Base-by-base conservation (phyloP, 495 filamentous ascomycete species). In the Aspergillus cavernicola region DNA sequence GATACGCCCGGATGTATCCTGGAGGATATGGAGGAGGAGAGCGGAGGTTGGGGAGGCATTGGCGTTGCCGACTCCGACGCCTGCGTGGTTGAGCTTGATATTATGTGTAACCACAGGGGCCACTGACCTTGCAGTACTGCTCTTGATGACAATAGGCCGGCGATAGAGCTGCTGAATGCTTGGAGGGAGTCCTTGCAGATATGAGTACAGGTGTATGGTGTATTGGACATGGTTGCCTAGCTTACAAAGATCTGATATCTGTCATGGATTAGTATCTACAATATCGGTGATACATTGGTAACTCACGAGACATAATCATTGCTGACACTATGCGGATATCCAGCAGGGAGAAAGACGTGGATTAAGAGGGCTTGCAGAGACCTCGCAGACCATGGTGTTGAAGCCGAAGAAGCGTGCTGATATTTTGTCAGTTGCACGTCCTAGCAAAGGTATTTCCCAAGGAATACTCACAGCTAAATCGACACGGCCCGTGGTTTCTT, bases 151-250 rank as follows among this genome's bases (percentile, higher is more conserved):
- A 98, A 74, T 8, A 98, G 76, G 2, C 90, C 87, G 4, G 91
- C 90, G 56, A 98, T 95, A 42, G 90, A 93, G 63, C 88, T 93
- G 48, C 89, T 88, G 70, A 98, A 98, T 28, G 93, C 93, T 71
- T 97, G 93, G 6, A 98, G 78, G 0, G 92, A 96, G 76, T 98
- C 93, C 87, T 91, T 24, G 11, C 0, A 16, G 23, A 39, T 15
- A 23, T 46, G 36, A 44, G 33, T 37, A 38, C 15, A 22, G 43
- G 4, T n/a, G 28, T 15, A 33, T 18, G 19, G 7, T 16, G 23
- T 7, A 19, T 13, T 32, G 2, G 18, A 15, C 20, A 40, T n/a
- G 8, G n/a, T 16, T 41, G 26, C 10, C 33, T 16, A n/a, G 55
- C 64, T 61, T 40, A 68, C 62, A 39, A 66, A 90, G 53, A 90